Evolutionary conservation across 1,284 basidiomycete genomes (phyloP), one percentile per base, ranked within the genome.

Genomic region (Ustilago hordei): DNA sequence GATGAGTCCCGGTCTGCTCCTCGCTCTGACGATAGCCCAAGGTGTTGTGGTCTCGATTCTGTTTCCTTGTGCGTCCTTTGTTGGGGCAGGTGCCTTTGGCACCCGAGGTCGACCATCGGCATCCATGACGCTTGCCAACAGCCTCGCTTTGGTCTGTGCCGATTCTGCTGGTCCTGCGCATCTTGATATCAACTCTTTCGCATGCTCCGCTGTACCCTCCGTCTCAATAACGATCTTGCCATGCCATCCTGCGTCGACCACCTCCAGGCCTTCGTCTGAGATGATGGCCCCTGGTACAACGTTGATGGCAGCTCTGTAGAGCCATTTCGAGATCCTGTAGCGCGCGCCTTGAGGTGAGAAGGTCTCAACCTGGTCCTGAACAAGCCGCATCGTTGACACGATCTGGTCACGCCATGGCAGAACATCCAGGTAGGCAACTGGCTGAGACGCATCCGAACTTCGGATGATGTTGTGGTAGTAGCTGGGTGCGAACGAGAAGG

Each of bases 391-490:
- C 9, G 81, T 84, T 52, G 75, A 62, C 4, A 85, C 76, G n/a
- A 88, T 78, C 63, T 83, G 70, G 9, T 81, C 56, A n/a, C 80
- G 67, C 77, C 81, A 87, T 2, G 86, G 83, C 1, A 79, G 60
- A 8, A 88, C 76, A 72, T 86, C 83, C 8, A 86, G 64, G 67
- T 81, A 85, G 48, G 84, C 38, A 8, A 83, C 78, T 9, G 84
- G 84, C 15, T 84, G 79, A 12, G 55, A 50, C 9, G 75, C 60
- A 23, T 67, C 62, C 23, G 63, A 64, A 4, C 80, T 73, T 1
- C 83, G 83, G 38, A 88, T 60, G 4, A 87, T 77, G 66, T 86
- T 85, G 82, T 88, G 87, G 68, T 80, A 88, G 79, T 86, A 86
- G 32, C 81, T 81, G 1, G 87, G 87, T 11, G 86, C 74, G 54